These are phyloP conservation scores for Gaertneriomyces semiglobifer DNA, from an alignment of 192 early-diverging fungal genomes.

Conservation along the genomic window DNA sequence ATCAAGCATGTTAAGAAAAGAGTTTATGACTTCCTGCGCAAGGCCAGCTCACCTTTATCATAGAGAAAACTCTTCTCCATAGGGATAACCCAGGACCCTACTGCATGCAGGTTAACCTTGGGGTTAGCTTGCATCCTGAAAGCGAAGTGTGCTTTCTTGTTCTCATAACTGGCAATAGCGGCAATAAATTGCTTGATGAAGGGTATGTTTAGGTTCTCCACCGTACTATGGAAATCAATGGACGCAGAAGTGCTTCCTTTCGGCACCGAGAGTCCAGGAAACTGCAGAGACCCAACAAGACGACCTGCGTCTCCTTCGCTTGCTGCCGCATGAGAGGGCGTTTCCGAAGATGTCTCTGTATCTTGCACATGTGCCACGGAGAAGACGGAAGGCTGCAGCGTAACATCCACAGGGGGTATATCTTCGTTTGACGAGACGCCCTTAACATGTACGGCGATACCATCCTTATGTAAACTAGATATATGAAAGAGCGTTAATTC, in stretches of 20 bases:
- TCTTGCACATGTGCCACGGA: not conserved
- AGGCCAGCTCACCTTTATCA: slow-evolving; percentile 15
- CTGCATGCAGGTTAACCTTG: slow-evolving; percentile 9
- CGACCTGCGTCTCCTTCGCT: not conserved
- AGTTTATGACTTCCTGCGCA: not conserved
- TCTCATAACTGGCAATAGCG: not conserved
- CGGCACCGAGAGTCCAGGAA: slow-evolving; percentile 19
- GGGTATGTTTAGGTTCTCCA: slow-evolving; percentile 17
- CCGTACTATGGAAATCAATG: slow-evolving; percentile 15
- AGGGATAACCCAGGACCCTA: slow-evolving; percentile 32
- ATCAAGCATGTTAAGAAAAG: not conserved
- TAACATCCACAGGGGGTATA: slow-evolving; percentile 24
- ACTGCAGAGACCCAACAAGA: slow-evolving; percentile 20
- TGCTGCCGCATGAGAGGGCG: not conserved
- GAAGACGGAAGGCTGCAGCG: slow-evolving; percentile 20
- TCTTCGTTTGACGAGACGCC: slow-evolving; percentile 20
- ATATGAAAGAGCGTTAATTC: slow-evolving; percentile 6
- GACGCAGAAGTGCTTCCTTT: slow-evolving; percentile 9
- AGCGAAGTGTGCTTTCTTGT: not conserved
- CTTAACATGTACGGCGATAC: slow-evolving; percentile 4
- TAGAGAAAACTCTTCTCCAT: slow-evolving; percentile 15
- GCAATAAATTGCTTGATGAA: slow-evolving; percentile 8
- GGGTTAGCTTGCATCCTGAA: slow-evolving; percentile 20
- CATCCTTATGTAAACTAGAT: not conserved
- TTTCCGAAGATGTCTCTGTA: not conserved